Conservation (phyloP, 2,329 filamentous ascomycete genomes). For the Claviceps citrina region DNA sequence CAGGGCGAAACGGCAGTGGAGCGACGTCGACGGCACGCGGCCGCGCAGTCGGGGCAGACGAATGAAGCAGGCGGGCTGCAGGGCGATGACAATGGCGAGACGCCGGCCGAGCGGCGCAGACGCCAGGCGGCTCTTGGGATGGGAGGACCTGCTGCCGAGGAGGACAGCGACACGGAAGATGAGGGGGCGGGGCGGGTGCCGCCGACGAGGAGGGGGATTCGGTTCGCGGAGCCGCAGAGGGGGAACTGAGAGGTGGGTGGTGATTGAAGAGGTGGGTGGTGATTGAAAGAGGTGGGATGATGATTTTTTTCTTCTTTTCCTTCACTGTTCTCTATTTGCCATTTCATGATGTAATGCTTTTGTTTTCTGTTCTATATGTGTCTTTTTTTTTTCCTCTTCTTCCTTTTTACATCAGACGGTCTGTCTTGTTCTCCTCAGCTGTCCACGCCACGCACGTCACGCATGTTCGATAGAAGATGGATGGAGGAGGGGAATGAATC, state of each 20-base stretch:
- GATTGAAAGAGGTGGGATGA: too few species aligned
- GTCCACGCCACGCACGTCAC: too few species aligned
- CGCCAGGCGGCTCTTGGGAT: conserved; percentile 61
- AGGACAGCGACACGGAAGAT: conserved; percentile 37
- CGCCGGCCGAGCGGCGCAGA: conserved; percentile 57
- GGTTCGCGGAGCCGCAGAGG: conserved; percentile 38
- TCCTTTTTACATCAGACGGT: too few species aligned
- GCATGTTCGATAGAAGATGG: neutral
- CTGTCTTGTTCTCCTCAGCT: too few species aligned
- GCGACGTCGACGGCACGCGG: conserved; percentile 43
- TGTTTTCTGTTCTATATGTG: too few species aligned
- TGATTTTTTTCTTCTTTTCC: too few species aligned
- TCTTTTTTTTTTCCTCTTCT: too few species aligned
- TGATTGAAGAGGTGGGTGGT: too few species aligned
- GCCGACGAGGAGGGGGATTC: conserved; percentile 38
- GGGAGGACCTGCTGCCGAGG: conserved; percentile 26
- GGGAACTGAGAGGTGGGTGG: conserved; percentile 4
- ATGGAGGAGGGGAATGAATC: too few species aligned
- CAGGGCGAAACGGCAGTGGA: conserved; percentile 54
- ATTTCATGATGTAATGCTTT: too few species aligned
- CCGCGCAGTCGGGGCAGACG: conserved; percentile 30
- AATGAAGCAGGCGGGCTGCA: conserved; percentile 15
- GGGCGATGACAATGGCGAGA: conserved; percentile 39
- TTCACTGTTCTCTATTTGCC: too few species aligned
- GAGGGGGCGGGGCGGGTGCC: conserved; percentile 40